These are phyloP conservation scores for Ascomycota sp. DNA, from an alignment of 2,329 filamentous ascomycete genomes.

Conservation along the genomic window DNA sequence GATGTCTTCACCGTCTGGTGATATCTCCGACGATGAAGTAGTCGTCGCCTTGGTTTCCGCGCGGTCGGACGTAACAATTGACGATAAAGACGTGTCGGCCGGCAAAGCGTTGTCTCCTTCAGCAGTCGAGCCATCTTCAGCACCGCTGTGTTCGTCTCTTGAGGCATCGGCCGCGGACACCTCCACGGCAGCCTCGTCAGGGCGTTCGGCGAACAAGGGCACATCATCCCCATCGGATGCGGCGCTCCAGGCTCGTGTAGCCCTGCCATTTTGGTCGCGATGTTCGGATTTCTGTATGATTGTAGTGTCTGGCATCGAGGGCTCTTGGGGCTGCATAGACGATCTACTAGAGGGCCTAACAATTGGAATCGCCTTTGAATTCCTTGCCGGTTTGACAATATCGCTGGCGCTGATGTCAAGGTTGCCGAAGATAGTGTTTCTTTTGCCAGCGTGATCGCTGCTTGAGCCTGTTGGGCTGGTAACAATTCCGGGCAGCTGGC, in stretches of 20 bases:
- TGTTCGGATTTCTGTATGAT: slow-evolving; percentile 26
- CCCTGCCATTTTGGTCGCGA: slow-evolving; percentile 43
- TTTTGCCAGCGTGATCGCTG: slow-evolving; percentile 20
- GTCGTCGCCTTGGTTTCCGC: slow-evolving; percentile 31
- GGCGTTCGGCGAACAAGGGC: slow-evolving; percentile 48
- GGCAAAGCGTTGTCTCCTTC: slow-evolving; percentile 22
- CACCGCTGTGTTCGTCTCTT: slow-evolving; percentile 7
- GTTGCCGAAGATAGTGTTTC: slow-evolving; percentile 44
- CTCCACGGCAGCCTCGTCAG: slow-evolving; percentile 4
- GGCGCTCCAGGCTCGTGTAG: slow-evolving; percentile 53
- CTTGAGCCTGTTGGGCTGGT: slow-evolving; percentile 23
- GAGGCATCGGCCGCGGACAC: slow-evolving; percentile 3
- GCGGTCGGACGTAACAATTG: slow-evolving; percentile 29
- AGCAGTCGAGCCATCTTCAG: slow-evolving; percentile 9
- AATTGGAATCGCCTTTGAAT: slow-evolving; percentile 71
- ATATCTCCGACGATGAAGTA: slow-evolving; percentile 30
- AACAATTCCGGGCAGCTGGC: slow-evolving; percentile 24
- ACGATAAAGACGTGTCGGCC: slow-evolving; percentile 32
- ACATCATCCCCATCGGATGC: slow-evolving; percentile 51
- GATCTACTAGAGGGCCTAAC: slow-evolving; percentile 39
- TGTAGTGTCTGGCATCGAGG: slow-evolving; percentile 4
- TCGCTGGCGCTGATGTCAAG: slow-evolving; percentile 43
- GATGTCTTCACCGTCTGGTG: slow-evolving; percentile 24
- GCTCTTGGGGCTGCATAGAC: slow-evolving; percentile 13
- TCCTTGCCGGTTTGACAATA: slow-evolving; percentile 43